Evolutionary conservation across 345 rosid genomes (phyloP).

Genomic region (Salix dunnii): DNA sequence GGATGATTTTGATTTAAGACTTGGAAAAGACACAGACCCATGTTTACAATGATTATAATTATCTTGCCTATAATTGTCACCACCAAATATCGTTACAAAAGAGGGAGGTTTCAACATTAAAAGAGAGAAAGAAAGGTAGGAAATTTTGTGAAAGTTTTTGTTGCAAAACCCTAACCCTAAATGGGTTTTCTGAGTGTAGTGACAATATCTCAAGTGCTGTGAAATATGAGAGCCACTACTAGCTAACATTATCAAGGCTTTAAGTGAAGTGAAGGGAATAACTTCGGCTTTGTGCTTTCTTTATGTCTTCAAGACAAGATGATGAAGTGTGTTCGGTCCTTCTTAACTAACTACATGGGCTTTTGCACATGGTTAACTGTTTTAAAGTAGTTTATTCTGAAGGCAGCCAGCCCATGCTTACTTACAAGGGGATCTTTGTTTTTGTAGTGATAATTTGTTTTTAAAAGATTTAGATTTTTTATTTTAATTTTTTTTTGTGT

Average conservation of each 20-base stretch:
- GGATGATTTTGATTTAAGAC: conserved; percentile 38
- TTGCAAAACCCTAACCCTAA: conserved; percentile 47
- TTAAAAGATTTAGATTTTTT: too few species aligned
- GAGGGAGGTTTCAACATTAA: conserved; percentile 40
- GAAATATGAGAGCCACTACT: conserved; percentile 71
- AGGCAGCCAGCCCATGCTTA: too few species aligned
- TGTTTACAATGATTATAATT: conserved; percentile 27
- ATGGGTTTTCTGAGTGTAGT: conserved; percentile 7
- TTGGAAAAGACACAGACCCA: conserved; percentile 35
- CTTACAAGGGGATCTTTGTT: too few species aligned
- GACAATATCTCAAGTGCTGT: conserved; percentile 49
- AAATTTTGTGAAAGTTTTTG: conserved; percentile 33
- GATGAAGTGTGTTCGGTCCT: background rate
- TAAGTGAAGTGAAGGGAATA: background rate
- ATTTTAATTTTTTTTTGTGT: too few species aligned
- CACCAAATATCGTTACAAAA: conserved; percentile 11
- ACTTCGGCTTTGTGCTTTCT: background rate
- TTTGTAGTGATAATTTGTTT: too few species aligned
- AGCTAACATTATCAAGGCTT: conserved; percentile 39
- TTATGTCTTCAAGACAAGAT: background rate
- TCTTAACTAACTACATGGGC: background rate
- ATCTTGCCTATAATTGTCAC: conserved; percentile 2
- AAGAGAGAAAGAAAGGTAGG: conserved; percentile 35
- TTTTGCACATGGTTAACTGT: too few species aligned
- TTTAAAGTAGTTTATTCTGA: too few species aligned